Evolutionary conservation across 495 filamentous ascomycete genomes (phyloP).

Genomic region (Staphylotrichum tortipilum): DNA sequence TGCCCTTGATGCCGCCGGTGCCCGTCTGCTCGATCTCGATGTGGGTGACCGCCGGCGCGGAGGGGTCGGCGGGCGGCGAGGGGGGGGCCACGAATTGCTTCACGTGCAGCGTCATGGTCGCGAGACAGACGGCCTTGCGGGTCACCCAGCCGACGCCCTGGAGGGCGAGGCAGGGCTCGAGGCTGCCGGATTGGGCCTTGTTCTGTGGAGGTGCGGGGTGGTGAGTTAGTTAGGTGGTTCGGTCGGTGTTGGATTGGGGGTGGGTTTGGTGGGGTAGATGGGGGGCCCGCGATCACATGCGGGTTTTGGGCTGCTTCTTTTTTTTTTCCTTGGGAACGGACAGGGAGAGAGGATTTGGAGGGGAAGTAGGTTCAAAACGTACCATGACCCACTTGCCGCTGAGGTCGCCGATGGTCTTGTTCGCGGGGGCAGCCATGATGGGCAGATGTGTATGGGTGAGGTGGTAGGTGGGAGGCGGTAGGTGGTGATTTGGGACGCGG

Average conservation of each 20-base stretch:
- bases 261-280: background rate
- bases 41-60: slow-evolving; percentile 44
- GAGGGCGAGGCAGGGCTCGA: slow-evolving; percentile 63
- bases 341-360: background rate
- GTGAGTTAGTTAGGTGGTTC: background rate
- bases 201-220: slow-evolving; percentile 51
- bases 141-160: slow-evolving; percentile 79
- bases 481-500: background rate
- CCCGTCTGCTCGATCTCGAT: slow-evolving; percentile 75
- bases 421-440: slow-evolving; percentile 75
- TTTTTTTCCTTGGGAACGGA: background rate
- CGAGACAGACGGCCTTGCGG: slow-evolving; percentile 64
- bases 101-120: slow-evolving; percentile 63
- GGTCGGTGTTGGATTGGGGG: background rate
- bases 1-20: slow-evolving; percentile 67
- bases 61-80: slow-evolving; percentile 28
- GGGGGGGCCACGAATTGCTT: slow-evolving; percentile 51
- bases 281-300: background rate
- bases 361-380: slow-evolving; percentile 25
- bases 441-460: background rate
- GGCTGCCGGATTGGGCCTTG: slow-evolving; percentile 63
- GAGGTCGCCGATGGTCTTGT: slow-evolving; percentile 63
- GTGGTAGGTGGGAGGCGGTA: background rate
- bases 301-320: too few species aligned
- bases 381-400: slow-evolving; percentile 76